Conservation (phyloP, 345 rosid species). For the Acer negundo region DNA sequence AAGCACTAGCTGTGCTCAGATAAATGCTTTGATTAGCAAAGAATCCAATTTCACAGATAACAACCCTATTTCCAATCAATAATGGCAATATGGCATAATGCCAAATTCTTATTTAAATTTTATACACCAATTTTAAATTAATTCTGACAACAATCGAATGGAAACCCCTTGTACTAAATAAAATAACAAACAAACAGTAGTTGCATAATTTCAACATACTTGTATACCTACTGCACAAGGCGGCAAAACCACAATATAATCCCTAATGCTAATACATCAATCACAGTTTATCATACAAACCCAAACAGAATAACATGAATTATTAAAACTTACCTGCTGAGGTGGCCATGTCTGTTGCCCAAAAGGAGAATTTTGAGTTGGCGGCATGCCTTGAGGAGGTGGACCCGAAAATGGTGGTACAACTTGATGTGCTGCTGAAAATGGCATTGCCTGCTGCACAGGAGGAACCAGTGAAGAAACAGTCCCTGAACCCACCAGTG, state of each 20-base stretch:
- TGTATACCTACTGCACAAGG: not conserved
- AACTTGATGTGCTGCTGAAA: slow-evolving; percentile 50
- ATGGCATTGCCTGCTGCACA: slow-evolving; percentile 38
- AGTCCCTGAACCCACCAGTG: slow-evolving; percentile 42
- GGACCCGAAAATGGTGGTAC: slow-evolving; percentile 49
- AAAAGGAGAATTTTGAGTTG: slow-evolving; percentile 55
- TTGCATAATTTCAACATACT: not conserved
- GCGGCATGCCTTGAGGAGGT: slow-evolving; percentile 42
- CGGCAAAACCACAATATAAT: not conserved
- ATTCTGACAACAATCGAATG: not conserved
- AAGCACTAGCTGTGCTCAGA: not conserved
- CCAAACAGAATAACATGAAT: not conserved
- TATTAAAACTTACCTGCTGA: slow-evolving; percentile 38
- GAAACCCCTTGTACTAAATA: not conserved
- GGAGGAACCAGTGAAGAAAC: slow-evolving; percentile 45
- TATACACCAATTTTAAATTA: not conserved
- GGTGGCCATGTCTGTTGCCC: slow-evolving; percentile 58
- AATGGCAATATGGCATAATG: not conserved
- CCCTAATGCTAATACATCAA: not conserved
- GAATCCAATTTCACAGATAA: not conserved
- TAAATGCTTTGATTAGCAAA: not conserved
- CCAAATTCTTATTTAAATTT: not conserved
- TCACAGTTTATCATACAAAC: not conserved
- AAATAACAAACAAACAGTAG: not conserved
- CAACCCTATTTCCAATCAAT: not conserved